Base-by-base conservation (phyloP, 345 rosid species). In the Citrus trifoliata region DNA sequence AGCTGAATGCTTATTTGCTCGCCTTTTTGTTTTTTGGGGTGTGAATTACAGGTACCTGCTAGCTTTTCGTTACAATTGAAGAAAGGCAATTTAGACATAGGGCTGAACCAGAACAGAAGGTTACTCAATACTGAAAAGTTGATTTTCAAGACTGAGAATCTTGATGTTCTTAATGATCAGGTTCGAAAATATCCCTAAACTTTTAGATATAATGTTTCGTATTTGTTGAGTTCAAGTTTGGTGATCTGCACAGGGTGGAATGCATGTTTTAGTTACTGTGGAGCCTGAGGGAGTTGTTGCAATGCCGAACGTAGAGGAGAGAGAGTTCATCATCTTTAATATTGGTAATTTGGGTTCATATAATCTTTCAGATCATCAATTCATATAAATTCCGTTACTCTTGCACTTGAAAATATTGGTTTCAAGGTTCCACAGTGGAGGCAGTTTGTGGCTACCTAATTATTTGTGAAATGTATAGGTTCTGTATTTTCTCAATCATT, bases 281-380 rank as follows among this genome's bases (percentile, higher is more conserved):
- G 93, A 95, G 79, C 91, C 98, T 18, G 95, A 92, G 84, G 95
- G 97, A 30, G 74, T 96, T 71, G 97, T 94, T 67, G 97, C 97
- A 70, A 88, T 88, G 62, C 90, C 85, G 32, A 75, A 89, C 61
- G 79, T 85, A 19, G 70, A 80, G 28, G 97, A 96, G 81, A 82
- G 89, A 71, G 63, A 89, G 66, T 82, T 42, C 71, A 78, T 94
- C 82, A 82, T 88, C 69, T 96, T 91, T 80, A 94, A 96, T 73
- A 91, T 93, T 83, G 95, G 98, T 90, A 91, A 81, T 46, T 30
- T 12, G 4, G 22, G 69, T 74, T 40, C 51, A 32, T 33, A 37
- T 46, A n/a, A 27, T 13, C 4, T 1, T 16, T 74, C 61, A 16
- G 2, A 65, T 37, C 14, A 48, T 30, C 19, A n/a, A 64, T 35